Conservation (phyloP, 2,329 filamentous ascomycete species). For the Neonectria neomacrospora region DNA sequence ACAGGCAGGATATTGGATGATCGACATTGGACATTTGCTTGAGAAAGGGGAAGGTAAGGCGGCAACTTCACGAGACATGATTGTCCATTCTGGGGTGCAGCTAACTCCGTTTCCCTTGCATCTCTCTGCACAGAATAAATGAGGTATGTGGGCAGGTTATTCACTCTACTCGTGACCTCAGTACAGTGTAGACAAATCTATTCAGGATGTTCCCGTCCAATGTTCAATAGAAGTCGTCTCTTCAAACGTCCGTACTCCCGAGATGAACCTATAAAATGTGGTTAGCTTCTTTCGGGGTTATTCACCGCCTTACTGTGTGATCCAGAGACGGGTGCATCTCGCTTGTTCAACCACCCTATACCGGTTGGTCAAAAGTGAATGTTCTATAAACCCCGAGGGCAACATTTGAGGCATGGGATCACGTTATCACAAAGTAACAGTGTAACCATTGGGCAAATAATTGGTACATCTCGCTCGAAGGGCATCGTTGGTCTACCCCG, state of each 20-base stretch:
- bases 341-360: background rate
- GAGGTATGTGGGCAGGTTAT: background rate
- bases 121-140: background rate
- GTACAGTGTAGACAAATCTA: background rate
- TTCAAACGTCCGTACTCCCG: background rate
- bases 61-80: background rate
- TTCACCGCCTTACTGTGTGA: background rate
- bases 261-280: background rate
- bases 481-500: background rate
- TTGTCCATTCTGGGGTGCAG: background rate
- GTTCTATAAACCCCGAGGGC: background rate
- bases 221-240: background rate
- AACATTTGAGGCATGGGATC: background rate
- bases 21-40: constrained; percentile 18
- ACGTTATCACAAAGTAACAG: background rate
- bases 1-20: constrained; percentile 10
- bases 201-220: background rate
- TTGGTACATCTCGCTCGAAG: background rate
- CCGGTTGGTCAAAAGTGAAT: background rate
- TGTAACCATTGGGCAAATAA: background rate
- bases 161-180: background rate
- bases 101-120: background rate
- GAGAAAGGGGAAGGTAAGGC: constrained; percentile 20
- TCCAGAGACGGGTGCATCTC: background rate
- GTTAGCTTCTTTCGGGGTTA: background rate